Percentiles rank a stretch among this genome's conserved stretches.
phyloP scores from a whole-genome alignment of 495 filamentous ascomycete species.

The Xylaria scruposa region DNA sequence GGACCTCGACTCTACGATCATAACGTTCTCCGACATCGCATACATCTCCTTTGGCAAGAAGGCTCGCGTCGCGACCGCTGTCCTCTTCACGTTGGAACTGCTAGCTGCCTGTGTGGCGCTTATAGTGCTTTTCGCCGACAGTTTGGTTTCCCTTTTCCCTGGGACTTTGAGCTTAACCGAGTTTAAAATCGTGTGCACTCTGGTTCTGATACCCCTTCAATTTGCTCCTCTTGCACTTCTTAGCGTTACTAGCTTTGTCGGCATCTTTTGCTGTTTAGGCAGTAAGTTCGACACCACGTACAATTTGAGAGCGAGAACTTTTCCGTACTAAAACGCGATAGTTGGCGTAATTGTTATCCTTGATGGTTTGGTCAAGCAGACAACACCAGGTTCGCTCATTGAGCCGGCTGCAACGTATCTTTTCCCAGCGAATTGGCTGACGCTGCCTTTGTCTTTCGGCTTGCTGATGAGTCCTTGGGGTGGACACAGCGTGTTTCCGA shows the following conservation, averaged over 20 bases:
- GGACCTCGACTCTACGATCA: conserved; percentile 72
- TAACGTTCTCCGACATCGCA: conserved; percentile 94
- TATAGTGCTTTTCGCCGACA: conserved; percentile 92
- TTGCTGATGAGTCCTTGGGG: conserved; percentile 97
- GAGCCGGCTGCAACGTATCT: conserved; percentile 81
- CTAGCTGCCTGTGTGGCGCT: conserved; percentile 89
- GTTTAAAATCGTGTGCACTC: conserved; percentile 88
- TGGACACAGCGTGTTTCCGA: conserved; percentile 93
- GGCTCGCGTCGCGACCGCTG: conserved; percentile 78
- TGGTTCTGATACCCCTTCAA: conserved; percentile 81
- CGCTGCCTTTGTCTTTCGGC: conserved; percentile 91
- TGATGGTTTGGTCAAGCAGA: conserved; percentile 83
- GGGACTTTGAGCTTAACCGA: conserved; percentile 66
- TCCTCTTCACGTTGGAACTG: conserved; percentile 89
- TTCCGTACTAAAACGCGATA: conserved; percentile 42
- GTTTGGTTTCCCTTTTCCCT: conserved; percentile 79
- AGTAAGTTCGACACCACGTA: conserved; percentile 62
- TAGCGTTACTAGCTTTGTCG: conserved; percentile 89
- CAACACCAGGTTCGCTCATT: conserved; percentile 80
- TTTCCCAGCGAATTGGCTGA: conserved; percentile 85
- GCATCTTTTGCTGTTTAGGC: conserved; percentile 84
- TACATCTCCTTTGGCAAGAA: conserved; percentile 89
- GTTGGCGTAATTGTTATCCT: conserved; percentile 81
- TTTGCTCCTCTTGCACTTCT: conserved; percentile 85
- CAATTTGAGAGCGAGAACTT: conserved; percentile 15